Evolutionary conservation across 768 basidiomycete genomes (phyloP).

Genomic region (Cystobasidium tubakii): DNA sequence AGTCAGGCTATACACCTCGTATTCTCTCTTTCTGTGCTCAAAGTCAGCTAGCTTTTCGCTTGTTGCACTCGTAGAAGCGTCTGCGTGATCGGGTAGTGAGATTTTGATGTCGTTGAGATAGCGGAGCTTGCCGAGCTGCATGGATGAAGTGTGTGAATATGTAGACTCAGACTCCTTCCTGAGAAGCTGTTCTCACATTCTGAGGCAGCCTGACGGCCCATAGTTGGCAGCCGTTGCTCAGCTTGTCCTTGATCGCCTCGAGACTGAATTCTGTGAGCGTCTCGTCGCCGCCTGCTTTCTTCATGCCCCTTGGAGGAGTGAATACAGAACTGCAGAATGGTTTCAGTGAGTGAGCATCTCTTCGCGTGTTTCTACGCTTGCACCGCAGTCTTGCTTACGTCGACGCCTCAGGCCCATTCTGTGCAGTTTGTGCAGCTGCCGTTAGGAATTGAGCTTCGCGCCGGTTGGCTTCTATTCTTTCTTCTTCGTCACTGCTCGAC

Average conservation of each 20-base stretch:
- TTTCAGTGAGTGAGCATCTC: background rate
- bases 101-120: conserved; percentile 21
- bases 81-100: background rate
- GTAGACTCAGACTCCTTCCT: background rate
- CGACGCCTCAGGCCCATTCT: background rate
- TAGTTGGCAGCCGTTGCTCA: conserved; percentile 17
- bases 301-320: conserved; percentile 13
- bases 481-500: conserved; percentile 23
- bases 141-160: background rate
- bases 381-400: background rate
- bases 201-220: conserved; percentile 30
- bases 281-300: conserved; percentile 21
- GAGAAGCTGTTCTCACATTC: background rate
- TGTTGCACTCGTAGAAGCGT: background rate
- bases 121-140: conserved; percentile 27
- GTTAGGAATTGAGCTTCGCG: conserved; percentile 26
- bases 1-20: conserved; percentile 16
- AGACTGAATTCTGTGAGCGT: conserved; percentile 20
- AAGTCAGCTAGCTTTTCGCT: conserved; percentile 25
- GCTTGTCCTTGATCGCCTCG: conserved; percentile 25
- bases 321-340: background rate
- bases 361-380: background rate
- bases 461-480: conserved; percentile 1
- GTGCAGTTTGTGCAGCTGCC: background rate
- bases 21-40: conserved; percentile 21